Base-by-base conservation (phyloP, 2,329 filamentous ascomycete species). In the Colletotrichum sp. region DNA sequence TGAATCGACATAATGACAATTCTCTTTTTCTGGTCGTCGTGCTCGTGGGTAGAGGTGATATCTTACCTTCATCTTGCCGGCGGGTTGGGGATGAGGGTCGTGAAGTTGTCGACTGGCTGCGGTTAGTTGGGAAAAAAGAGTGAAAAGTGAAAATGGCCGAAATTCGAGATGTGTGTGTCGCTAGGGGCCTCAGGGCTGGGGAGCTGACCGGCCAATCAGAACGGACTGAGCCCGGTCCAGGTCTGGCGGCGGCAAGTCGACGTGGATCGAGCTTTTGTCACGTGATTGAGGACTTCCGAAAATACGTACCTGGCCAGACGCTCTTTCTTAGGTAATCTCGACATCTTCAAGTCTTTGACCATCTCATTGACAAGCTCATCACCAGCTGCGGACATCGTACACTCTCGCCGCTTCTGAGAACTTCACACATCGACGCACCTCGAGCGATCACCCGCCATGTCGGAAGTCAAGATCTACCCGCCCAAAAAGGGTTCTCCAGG, bases 31-130 rank as follows among this genome's bases (percentile, higher is more conserved):
- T 32, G 10, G 26, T 55, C 52, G 44, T 59, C 28, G 24, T 62
- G 34, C 64, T 59, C 55, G 26, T 60, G 30, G 24, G 18, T 32
- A n/a, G 28, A 32, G 52, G 7, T 75, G 6, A 8, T 72, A 10
- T 72, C 86, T 76, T 86, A 88, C 86, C 86, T 88, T 88, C 86
- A 88, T 88, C 82, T 86, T 88, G 86, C 85, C 86, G 84, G 86
- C 83, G 44, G 44, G 82, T 83, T 84, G 84, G 82, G 81, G 86
- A 84, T 86, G 83, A 24, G 44, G 44, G 44, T 52, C 85, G 86
- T 86, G 83, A 84, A 83, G 18, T 85, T 83, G 84, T 86, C 85
- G 85, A 85, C 85, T 84, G 85, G 82, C 81, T 80, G 79, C 79
- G 78, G 78, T 83, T 71, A 79, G 70, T 83, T 84, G 84, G 84